Percentiles rank a stretch among this genome's conserved stretches.
Evolutionary conservation across 352 stramenopile species (phyloP).

Genomic region (Phytophthora melonis): DNA sequence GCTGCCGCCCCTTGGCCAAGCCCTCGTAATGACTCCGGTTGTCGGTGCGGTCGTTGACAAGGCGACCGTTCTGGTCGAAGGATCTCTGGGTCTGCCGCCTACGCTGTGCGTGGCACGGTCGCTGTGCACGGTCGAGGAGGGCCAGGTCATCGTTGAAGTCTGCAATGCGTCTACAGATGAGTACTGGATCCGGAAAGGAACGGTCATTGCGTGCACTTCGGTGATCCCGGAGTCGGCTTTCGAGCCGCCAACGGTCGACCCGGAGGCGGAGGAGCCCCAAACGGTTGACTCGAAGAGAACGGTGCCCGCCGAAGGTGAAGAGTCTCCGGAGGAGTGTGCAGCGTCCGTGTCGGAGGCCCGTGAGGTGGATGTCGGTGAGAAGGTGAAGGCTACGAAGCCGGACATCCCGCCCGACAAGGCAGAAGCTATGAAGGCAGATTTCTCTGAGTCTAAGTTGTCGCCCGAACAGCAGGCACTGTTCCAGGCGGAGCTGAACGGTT

Average conservation of each 20-base stretch:
- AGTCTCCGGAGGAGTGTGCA: not conserved
- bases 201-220: not conserved
- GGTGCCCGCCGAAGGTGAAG: not conserved
- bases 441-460: not conserved
- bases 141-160: not conserved
- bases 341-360: not conserved
- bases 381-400: not conserved
- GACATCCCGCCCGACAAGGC: not conserved
- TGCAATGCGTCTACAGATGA: slow-evolving; percentile 2
- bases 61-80: slow-evolving; percentile 8
- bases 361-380: not conserved
- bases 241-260: not conserved
- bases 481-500: no score
- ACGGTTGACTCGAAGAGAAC: not conserved
- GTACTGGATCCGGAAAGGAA: slow-evolving; percentile 3
- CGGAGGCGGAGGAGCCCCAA: no score
- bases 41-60: not conserved
- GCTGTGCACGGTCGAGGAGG: not conserved
- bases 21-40: not conserved
- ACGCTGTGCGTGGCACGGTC: not conserved
- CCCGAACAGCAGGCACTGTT: no score
- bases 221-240: slow-evolving; percentile 12
- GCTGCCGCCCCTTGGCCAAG: not conserved
- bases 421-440: not conserved
- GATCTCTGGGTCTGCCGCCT: not conserved